Percentiles rank a stretch among this genome's conserved stretches.
These are phyloP conservation scores for Pseudotsuga menziesii DNA, from an alignment of 75 land plant genomes.

Conservation along the genomic window DNA sequence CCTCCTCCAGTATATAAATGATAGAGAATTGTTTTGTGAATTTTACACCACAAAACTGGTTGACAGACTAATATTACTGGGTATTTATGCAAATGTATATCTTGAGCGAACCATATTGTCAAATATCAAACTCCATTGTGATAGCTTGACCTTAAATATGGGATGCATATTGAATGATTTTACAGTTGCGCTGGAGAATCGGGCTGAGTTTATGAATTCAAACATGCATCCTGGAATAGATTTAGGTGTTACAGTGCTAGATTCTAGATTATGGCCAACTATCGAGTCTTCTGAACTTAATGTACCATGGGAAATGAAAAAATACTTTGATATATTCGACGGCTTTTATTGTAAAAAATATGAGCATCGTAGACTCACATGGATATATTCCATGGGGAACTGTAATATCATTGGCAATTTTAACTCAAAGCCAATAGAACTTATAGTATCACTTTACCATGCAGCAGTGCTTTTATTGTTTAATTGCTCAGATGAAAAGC, in stretches of 20 bases:
- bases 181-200: conserved; percentile 77
- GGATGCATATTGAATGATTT: conserved; percentile 62
- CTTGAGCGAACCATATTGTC: background rate
- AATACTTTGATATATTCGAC: background rate
- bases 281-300: background rate
- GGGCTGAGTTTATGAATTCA: conserved; percentile 69
- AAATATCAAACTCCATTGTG: background rate
- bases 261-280: background rate
- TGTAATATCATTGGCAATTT: conserved; percentile 53
- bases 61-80: background rate
- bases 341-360: background rate
- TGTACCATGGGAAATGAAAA: background rate
- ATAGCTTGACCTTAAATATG: background rate
- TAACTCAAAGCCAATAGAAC: conserved; percentile 72
- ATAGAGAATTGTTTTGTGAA: conserved; percentile 94
- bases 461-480: conserved; percentile 79
- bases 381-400: background rate
- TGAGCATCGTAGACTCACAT: background rate
- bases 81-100: background rate
- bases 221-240: background rate
- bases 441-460: conserved; percentile 80
- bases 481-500: conserved; percentile 42
- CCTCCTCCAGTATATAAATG: conserved; percentile 80
- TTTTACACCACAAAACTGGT: conserved; percentile 59
- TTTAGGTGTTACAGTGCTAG: background rate